Evolutionary conservation across 768 basidiomycete genomes (phyloP).

Genomic region (Paxillus involutus): DNA sequence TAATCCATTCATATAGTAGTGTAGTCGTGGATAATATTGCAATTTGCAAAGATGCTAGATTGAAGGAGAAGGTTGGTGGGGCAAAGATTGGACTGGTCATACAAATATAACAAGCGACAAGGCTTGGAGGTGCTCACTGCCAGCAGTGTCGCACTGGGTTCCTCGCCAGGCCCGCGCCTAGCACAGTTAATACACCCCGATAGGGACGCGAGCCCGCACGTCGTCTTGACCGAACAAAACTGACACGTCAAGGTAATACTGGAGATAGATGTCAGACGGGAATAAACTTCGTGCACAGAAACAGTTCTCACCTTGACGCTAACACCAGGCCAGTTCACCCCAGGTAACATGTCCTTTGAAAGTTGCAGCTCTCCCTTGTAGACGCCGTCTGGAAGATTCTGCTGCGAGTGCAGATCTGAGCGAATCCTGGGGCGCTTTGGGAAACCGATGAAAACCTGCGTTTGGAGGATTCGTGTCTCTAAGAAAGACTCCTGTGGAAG

Average conservation of each 20-base stretch:
- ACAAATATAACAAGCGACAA: background rate
- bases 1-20: no score
- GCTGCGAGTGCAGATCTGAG: slow-evolving; percentile 46
- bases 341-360: slow-evolving; percentile 59
- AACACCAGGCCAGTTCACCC: slow-evolving; percentile 65
- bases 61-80: background rate
- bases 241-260: slow-evolving; percentile 77
- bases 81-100: background rate
- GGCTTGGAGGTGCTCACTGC: background rate
- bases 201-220: slow-evolving; percentile 58
- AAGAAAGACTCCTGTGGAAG: slow-evolving; percentile 19
- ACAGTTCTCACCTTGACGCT: slow-evolving; percentile 56
- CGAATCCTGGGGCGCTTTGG: slow-evolving; percentile 59
- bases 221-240: slow-evolving; percentile 66
- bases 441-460: slow-evolving; percentile 61
- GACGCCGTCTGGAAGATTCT: slow-evolving; percentile 64
- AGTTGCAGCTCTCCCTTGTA: slow-evolving; percentile 59
- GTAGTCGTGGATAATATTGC: no score
- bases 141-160: no score
- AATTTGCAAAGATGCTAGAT: background rate
- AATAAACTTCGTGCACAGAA: slow-evolving; percentile 7
- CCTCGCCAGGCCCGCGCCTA: background rate
- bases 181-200: slow-evolving; percentile 47
- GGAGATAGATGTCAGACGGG: slow-evolving; percentile 7
- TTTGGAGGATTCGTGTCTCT: slow-evolving; percentile 28